Base-by-base conservation (phyloP, 371 early-diverging fungal species). In the Mortierella sp. region DNA sequence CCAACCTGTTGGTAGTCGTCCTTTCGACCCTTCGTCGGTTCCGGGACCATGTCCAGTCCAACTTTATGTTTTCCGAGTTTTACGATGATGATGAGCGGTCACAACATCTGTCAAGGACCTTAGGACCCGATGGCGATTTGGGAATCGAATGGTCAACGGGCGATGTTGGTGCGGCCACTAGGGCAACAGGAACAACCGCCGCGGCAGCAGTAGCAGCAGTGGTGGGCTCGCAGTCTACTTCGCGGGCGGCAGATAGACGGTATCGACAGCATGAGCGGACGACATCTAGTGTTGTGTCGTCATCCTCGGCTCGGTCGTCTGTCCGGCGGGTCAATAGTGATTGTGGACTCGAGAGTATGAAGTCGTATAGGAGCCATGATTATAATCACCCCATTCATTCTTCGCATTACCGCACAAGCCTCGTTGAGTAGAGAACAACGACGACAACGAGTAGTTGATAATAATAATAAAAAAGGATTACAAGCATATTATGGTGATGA, bases 271-370 rank as follows among this genome's bases (percentile, higher is more conserved):
- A 65, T 54, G 80, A 76, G 55, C 60, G 80, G 49, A 56, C 80
- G 29, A 68, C 80, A 29, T 55, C 80, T 6, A 80, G 80, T 32
- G 46, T 29, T 55, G 73, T 78, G 8, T 78, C 82, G n/a, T 75
- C 75, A 2, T 75, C 78, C n/a, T 75, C 75, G 16, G 71, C 75
- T 5, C 70, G 78, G 14, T 72, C 82, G 16, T 78, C 82, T 49
- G 29, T 83, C n/a, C 80, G 80, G 12, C 80, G 84, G 5, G 77
- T 74, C 29, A 77, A 54, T 21, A 83, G 84, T 27, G 84, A 83
- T 60, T 83, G 84, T 75, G 80, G 84, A 24, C 51, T 80, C 29
- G 84, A 83, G 75, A 83, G 84, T 35, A 77, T 83, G 80, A 71
- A 44, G 51, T 71, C 74, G 0, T 82, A 75, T 51, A 72, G 68